phyloP scores from a whole-genome alignment of 163 green algal genomes.

The Scenedesmus sp. region DNA sequence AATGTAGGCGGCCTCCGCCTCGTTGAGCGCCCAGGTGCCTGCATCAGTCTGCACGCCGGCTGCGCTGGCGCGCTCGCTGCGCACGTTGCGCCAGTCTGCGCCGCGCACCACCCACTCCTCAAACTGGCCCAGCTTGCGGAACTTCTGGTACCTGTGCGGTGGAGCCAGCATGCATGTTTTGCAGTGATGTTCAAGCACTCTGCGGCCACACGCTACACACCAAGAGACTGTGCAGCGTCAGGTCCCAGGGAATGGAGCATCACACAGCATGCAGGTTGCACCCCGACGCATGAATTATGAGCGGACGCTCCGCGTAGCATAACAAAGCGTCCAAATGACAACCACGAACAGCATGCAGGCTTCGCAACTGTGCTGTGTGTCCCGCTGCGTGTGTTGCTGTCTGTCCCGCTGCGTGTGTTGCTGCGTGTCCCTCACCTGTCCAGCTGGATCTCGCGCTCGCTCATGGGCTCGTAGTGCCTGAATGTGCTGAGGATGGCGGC shows the following conservation, averaged over 20 bases:
- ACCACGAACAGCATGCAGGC: too few species aligned
- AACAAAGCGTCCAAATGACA: too few species aligned
- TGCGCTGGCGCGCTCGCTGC: constrained; percentile 64
- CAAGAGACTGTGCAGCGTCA: too few species aligned
- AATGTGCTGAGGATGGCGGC: constrained; percentile 86
- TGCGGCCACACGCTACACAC: background rate
- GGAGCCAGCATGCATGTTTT: background rate
- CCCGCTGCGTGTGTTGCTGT: too few species aligned
- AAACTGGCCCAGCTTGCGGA: constrained; percentile 91
- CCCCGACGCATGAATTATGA: too few species aligned
- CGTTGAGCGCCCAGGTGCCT: constrained; percentile 82
- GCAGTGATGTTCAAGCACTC: background rate
- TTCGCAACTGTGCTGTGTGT: too few species aligned
- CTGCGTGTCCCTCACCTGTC: constrained; percentile 71
- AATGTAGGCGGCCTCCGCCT: constrained; percentile 85
- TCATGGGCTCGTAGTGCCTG: constrained; percentile 79
- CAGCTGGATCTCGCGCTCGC: constrained; percentile 84
- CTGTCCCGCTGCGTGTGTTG: too few species aligned
- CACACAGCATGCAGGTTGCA: too few species aligned
- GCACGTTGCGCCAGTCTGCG: constrained; percentile 71
- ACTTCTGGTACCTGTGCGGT: constrained; percentile 86
- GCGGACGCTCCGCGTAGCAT: too few species aligned
- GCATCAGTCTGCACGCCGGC: constrained; percentile 79
- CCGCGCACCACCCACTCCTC: constrained; percentile 88
- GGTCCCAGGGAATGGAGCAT: too few species aligned